Evolutionary conservation across 2,329 filamentous ascomycete genomes (phyloP).

Genomic region (Fusarium tricinctum): DNA sequence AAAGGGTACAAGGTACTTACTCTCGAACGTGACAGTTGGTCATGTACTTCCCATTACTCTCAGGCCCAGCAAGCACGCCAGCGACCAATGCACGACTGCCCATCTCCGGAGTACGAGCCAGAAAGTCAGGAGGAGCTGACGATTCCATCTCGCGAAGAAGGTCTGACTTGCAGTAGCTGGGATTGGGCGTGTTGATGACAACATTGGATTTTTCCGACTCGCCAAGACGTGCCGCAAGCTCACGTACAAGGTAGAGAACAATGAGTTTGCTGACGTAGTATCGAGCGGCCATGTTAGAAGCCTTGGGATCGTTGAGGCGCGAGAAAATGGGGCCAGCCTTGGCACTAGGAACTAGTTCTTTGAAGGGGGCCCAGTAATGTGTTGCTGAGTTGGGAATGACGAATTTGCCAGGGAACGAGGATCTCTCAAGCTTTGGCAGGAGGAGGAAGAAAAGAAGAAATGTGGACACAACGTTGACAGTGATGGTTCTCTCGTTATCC

Average conservation of each 20-base stretch:
- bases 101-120: conserved; percentile 62
- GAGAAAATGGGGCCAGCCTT: conserved; percentile 45
- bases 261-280: conserved; percentile 54
- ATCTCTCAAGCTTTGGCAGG: conserved; percentile 47
- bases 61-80: conserved; percentile 50
- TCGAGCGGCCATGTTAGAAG: conserved; percentile 48
- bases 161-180: conserved; percentile 58
- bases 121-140: conserved; percentile 25
- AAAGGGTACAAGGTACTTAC: conserved; percentile 22
- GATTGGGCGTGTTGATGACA: conserved; percentile 58
- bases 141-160: conserved; percentile 39
- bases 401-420: conserved; percentile 29
- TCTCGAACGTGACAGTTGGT: conserved; percentile 51
- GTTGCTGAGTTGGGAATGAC: conserved; percentile 45
- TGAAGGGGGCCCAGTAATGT: conserved; percentile 47
- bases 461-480: conserved; percentile 48
- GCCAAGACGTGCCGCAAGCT: conserved; percentile 44
- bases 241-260: conserved; percentile 51
- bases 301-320: conserved; percentile 50
- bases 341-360: conserved; percentile 37
- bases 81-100: conserved; percentile 56
- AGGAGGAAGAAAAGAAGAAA: conserved; percentile 44
- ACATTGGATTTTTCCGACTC: conserved; percentile 22
- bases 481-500: conserved; percentile 64
- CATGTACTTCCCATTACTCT: conserved; percentile 54